Evolutionary conservation across 805 yeast species (phyloP).

Genomic region (Metschnikowia cerradonensis): DNA sequence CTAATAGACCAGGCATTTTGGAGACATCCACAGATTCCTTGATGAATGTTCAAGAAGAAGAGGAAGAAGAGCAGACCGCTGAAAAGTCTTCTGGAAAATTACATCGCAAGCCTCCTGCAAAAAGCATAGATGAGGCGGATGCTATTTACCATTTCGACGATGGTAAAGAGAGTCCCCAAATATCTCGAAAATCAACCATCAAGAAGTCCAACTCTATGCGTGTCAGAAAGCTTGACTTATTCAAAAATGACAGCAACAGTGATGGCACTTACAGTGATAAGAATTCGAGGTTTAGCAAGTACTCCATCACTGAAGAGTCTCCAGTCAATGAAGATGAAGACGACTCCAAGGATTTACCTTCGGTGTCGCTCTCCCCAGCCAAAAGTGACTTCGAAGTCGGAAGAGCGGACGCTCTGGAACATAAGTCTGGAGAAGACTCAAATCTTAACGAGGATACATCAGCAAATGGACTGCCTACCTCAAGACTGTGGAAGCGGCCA

Average conservation of each 20-base stretch:
- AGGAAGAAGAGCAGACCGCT: slow-evolving; percentile 12
- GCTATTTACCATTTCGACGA: slow-evolving; percentile 33
- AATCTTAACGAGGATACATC: not conserved
- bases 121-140: slow-evolving; percentile 14
- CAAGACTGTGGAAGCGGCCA: not conserved
- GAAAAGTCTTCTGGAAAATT: slow-evolving; percentile 3
- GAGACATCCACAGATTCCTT: slow-evolving; percentile 15
- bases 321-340: not conserved
- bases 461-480: not conserved
- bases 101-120: not conserved
- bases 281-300: not conserved
- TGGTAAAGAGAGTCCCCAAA: slow-evolving; percentile 20
- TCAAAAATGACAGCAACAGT: slow-evolving; percentile 10
- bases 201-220: slow-evolving; percentile 39
- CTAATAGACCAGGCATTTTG: not conserved
- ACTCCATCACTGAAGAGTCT: slow-evolving; percentile 1
- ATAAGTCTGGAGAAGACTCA: not conserved
- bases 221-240: slow-evolving; percentile 38
- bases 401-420: not conserved
- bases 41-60: slow-evolving; percentile 18
- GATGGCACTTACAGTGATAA: not conserved
- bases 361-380: not conserved
- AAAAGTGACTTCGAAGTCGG: not conserved
- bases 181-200: slow-evolving; percentile 39
- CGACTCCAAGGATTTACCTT: not conserved